Evolutionary conservation across 2,329 filamentous ascomycete genomes (phyloP).

Genomic region (Ophiostoma fasciatum): DNA sequence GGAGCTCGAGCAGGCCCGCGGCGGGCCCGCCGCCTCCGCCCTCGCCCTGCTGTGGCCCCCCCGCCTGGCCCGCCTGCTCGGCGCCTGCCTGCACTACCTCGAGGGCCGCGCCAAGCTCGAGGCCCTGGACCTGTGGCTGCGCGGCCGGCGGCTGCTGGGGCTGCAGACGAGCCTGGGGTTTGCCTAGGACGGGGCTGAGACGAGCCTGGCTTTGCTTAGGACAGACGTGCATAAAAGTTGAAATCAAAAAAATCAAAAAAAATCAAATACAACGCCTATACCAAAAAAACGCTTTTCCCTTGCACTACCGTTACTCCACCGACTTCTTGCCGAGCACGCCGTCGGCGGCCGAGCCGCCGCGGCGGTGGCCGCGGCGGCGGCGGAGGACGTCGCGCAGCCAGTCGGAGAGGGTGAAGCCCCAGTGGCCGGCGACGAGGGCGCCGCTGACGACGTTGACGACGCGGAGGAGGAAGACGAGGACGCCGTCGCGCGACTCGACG

Average conservation of each 20-base stretch:
- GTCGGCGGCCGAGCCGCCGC: constrained; percentile 23
- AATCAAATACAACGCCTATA: not conserved
- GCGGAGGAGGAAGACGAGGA: constrained; percentile 63
- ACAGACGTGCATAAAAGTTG: not conserved
- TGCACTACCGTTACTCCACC: constrained; percentile 9
- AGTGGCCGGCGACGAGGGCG: constrained; percentile 84
- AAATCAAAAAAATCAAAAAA: constrained; percentile 2
- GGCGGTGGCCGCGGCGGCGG: constrained; percentile 28
- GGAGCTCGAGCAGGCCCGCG: constrained; percentile 41
- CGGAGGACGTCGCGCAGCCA: constrained; percentile 50
- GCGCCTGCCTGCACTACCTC: constrained; percentile 42
- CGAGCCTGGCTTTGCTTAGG: no score
- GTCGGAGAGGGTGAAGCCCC: constrained; percentile 74
- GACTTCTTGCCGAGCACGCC: constrained; percentile 34
- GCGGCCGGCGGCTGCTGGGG: constrained; percentile 29
- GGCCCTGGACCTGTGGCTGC: constrained; percentile 47
- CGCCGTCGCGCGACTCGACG: constrained; percentile 61
- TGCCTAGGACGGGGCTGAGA: no score
- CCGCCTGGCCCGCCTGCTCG: constrained; percentile 38
- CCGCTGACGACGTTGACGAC: constrained; percentile 84
- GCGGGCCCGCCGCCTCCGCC: constrained; percentile 22
- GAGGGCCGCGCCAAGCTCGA: constrained; percentile 49
- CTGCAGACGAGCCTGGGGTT: not conserved
- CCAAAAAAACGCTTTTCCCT: not conserved
- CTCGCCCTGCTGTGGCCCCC: constrained; percentile 34